phyloP scores from a whole-genome alignment of 2,329 filamentous ascomycete species.

The Neonectria sp. region DNA sequence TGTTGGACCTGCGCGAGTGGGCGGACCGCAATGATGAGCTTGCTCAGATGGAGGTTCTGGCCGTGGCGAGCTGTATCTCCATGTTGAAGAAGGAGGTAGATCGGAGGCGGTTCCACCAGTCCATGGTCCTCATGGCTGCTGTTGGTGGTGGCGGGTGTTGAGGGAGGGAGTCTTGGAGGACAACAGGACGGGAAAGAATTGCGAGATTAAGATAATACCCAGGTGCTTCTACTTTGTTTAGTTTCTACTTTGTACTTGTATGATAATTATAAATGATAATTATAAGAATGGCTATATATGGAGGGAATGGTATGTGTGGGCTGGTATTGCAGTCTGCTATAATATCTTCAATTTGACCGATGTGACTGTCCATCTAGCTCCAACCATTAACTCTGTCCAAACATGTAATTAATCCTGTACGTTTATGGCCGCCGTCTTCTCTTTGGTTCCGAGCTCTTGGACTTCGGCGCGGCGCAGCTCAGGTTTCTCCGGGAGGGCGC shows the following conservation, averaged over 20 bases:
- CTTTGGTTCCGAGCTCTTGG: slow-evolving; percentile 38
- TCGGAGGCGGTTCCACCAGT: slow-evolving; percentile 67
- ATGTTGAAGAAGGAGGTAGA: slow-evolving; percentile 79
- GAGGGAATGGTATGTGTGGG: background rate
- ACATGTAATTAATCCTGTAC: slow-evolving; percentile 34
- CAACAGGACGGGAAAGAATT: background rate
- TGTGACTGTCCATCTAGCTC: background rate
- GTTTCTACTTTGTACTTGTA: background rate
- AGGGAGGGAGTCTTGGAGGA: background rate
- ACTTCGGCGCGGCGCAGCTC: slow-evolving; percentile 44
- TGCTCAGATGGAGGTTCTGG: slow-evolving; percentile 63
- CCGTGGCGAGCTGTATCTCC: slow-evolving; percentile 69
- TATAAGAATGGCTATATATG: background rate
- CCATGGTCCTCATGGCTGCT: slow-evolving; percentile 58
- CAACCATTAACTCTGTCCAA: background rate
- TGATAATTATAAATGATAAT: background rate
- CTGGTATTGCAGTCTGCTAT: background rate
- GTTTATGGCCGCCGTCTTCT: slow-evolving; percentile 45
- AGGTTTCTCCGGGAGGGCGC: slow-evolving; percentile 46
- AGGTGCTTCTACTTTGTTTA: background rate
- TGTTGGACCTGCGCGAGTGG: slow-evolving; percentile 59
- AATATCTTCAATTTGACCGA: background rate
- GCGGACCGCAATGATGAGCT: slow-evolving; percentile 51
- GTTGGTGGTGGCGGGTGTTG: slow-evolving; percentile 33
- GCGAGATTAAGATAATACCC: slow-evolving; percentile 23